These are phyloP conservation scores for Saccharomycopsis hybrid DNA, from an alignment of 1,139 yeast genomes.

Conservation along the genomic window DNA sequence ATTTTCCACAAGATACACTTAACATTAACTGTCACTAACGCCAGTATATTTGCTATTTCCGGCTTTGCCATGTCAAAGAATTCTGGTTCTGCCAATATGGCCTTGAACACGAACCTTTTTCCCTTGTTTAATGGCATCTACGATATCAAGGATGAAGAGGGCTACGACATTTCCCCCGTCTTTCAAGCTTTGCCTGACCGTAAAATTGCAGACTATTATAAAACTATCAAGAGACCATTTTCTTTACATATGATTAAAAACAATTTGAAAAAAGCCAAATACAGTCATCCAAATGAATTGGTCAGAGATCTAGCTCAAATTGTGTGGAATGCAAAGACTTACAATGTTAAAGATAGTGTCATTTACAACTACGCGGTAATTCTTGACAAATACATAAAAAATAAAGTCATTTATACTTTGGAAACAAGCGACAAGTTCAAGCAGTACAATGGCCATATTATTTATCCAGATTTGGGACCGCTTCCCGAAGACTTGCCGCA, in stretches of 20 bases:
- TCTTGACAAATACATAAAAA: slow-evolving; percentile 55
- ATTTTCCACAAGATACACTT: too few relatives aligned
- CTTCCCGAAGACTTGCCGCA: slow-evolving; percentile 27
- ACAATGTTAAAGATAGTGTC: slow-evolving; percentile 62
- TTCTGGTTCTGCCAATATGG: too few relatives aligned
- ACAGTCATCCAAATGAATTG: slow-evolving; percentile 49
- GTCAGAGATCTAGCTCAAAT: slow-evolving; percentile 75
- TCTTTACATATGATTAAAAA: slow-evolving; percentile 38
- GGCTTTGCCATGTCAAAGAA: too few relatives aligned
- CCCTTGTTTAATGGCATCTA: slow-evolving; percentile 35
- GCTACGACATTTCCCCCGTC: slow-evolving; percentile 29
- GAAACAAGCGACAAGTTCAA: slow-evolving; percentile 27
- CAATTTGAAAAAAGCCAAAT: slow-evolving; percentile 17
- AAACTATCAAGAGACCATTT: slow-evolving; percentile 41
- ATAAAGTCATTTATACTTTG: slow-evolving; percentile 50
- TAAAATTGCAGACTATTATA: slow-evolving; percentile 38
- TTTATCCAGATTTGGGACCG: slow-evolving; percentile 70
- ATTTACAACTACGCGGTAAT: slow-evolving; percentile 69
- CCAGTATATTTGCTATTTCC: too few relatives aligned
- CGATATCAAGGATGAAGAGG: slow-evolving; percentile 29
- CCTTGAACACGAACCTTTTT: slow-evolving; percentile 23
- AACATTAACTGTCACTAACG: too few relatives aligned
- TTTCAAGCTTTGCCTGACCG: slow-evolving; percentile 43
- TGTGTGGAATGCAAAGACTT: slow-evolving; percentile 83
- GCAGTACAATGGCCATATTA: slow-evolving; percentile 36